Evolutionary conservation across 345 rosid genomes (phyloP).

Genomic region (Arabidopsis suecica): DNA sequence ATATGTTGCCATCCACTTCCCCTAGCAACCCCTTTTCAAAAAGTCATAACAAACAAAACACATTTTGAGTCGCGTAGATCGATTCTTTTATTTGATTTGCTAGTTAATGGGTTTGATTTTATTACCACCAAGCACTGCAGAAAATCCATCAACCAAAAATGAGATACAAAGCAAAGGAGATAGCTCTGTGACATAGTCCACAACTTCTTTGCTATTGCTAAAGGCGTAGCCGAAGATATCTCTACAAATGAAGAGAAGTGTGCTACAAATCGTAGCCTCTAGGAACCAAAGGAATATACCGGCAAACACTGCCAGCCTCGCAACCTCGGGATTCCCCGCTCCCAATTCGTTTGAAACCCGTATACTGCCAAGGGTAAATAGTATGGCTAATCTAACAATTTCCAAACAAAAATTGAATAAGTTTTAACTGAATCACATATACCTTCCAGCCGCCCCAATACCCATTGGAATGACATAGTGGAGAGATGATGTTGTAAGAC

Average conservation of each 20-base stretch:
- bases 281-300: constrained; percentile 41
- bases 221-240: constrained; percentile 49
- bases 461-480: constrained; percentile 52
- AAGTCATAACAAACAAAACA: background rate
- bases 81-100: background rate
- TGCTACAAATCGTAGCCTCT: constrained; percentile 40
- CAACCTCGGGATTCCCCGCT: constrained; percentile 52
- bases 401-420: background rate
- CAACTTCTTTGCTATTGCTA: constrained; percentile 55
- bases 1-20: constrained; percentile 62
- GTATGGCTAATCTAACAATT: background rate
- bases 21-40: constrained; percentile 49
- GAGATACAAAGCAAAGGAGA: constrained; percentile 53
- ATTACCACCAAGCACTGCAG: constrained; percentile 46
- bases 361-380: constrained; percentile 37
- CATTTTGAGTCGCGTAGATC: background rate
- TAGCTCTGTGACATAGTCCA: constrained; percentile 54
- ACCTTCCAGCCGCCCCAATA: constrained; percentile 49
- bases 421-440: background rate
- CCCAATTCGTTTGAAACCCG: constrained; percentile 55
- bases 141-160: constrained; percentile 50
- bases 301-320: constrained; percentile 34
- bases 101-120: background rate
- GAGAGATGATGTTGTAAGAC: constrained; percentile 44
- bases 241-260: constrained; percentile 44